These are phyloP conservation scores for Cercospora sp. DNA, from an alignment of 2,329 filamentous ascomycete species.

Conservation along the genomic window DNA sequence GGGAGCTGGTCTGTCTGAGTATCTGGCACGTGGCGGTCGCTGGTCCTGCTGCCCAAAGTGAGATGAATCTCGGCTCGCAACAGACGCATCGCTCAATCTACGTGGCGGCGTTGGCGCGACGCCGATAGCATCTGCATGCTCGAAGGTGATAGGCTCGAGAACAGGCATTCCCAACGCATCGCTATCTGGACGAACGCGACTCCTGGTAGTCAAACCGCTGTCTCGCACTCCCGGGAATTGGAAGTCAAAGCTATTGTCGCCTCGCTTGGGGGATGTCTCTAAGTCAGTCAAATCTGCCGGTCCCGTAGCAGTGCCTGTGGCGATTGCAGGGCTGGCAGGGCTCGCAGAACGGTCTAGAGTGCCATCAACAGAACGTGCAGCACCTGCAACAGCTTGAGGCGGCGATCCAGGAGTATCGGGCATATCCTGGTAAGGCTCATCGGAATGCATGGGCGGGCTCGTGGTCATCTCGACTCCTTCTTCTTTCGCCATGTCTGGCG, in stretches of 20 bases:
- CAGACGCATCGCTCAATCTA: slow-evolving; percentile 20
- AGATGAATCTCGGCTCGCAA: slow-evolving; percentile 7
- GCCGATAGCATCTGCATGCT: slow-evolving; percentile 26
- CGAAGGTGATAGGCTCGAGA: slow-evolving; percentile 25
- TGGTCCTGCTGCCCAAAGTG: slow-evolving; percentile 4
- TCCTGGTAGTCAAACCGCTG: slow-evolving; percentile 13
- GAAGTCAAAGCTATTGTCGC: slow-evolving; percentile 27
- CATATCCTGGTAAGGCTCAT: slow-evolving; percentile 38
- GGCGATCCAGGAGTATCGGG: slow-evolving; percentile 23
- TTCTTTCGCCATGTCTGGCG: slow-evolving; percentile 62
- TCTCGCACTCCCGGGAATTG: slow-evolving; percentile 23
- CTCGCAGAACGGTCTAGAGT: slow-evolving; percentile 20
- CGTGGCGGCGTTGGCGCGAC: slow-evolving; percentile 12
- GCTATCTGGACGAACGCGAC: slow-evolving; percentile 24
- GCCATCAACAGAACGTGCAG: slow-evolving; percentile 21
- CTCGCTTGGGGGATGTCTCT: neutral
- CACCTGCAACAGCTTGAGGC: slow-evolving; percentile 22
- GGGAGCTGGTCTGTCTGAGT: slow-evolving; percentile 29
- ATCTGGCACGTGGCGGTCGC: slow-evolving; percentile 5
- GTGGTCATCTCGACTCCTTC: slow-evolving; percentile 42
- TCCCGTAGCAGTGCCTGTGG: neutral
- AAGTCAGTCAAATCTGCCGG: slow-evolving; percentile 17
- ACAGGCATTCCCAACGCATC: slow-evolving; percentile 26
- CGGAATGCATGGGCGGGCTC: slow-evolving; percentile 35
- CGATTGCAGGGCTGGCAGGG: slow-evolving; percentile 9